These are phyloP conservation scores for Pseudophaeomoniella oleicola DNA, from an alignment of 2,329 filamentous ascomycete genomes.

Conservation along the genomic window DNA sequence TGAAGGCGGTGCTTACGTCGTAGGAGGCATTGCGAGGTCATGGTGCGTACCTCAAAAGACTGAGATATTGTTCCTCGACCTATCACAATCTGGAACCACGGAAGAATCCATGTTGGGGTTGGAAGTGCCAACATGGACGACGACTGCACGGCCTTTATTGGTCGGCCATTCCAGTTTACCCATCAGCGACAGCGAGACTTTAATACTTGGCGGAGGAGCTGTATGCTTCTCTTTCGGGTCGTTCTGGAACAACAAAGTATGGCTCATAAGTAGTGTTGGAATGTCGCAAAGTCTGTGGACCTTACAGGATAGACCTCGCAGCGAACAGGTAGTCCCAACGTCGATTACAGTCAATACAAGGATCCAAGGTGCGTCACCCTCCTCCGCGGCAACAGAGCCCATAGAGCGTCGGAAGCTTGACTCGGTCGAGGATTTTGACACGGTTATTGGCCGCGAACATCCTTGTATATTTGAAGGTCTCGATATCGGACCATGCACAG, in stretches of 20 bases:
- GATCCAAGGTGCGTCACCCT: conserved; percentile 1
- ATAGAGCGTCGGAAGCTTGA: neutral
- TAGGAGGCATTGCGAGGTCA: conserved; percentile 34
- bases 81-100: too few relatives aligned
- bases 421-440: conserved; percentile 38
- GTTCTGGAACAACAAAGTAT: conserved; percentile 59
- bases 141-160: conserved; percentile 55
- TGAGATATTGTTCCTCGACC: conserved; percentile 36
- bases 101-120: too few relatives aligned
- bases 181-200: conserved; percentile 32
- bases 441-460: conserved; percentile 40
- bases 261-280: conserved; percentile 15
- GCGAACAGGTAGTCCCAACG: conserved; percentile 4
- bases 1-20: conserved; percentile 30
- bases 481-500: conserved; percentile 52
- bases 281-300: conserved; percentile 9
- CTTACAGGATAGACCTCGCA: conserved; percentile 8
- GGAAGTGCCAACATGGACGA: too few relatives aligned
- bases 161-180: conserved; percentile 49
- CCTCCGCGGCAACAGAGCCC: neutral
- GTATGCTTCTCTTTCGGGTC: conserved; percentile 87
- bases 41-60: conserved; percentile 26
- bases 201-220: conserved; percentile 65
- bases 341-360: neutral
- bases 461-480: conserved; percentile 53